Conservation (phyloP, 352 stramenopile species). For the Discostella stelligera region DNA sequence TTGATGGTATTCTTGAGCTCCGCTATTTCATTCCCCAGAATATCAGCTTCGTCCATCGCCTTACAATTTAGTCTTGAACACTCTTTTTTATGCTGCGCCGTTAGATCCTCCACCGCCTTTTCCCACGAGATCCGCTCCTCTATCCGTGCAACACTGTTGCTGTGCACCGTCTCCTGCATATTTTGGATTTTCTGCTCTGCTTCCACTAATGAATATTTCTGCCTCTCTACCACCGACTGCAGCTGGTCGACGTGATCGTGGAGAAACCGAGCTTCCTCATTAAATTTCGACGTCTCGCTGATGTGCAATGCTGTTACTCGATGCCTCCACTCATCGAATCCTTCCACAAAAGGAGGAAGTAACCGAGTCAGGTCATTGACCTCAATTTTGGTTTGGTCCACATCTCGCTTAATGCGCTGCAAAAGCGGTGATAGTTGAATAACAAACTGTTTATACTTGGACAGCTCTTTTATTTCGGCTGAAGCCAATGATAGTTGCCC, state of each 20-base stretch:
- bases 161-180: slow-evolving; percentile 16
- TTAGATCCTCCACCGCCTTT: slow-evolving; percentile 37
- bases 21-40: slow-evolving; percentile 28
- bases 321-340: slow-evolving; percentile 12
- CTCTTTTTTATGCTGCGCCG: slow-evolving; percentile 25
- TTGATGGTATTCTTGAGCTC: slow-evolving; percentile 22
- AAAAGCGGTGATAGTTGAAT: slow-evolving; percentile 10
- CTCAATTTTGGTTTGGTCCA: slow-evolving; percentile 12
- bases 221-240: not conserved
- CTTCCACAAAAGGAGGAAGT: slow-evolving; percentile 6
- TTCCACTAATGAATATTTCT: slow-evolving; percentile 4
- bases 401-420: slow-evolving; percentile 11
- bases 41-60: slow-evolving; percentile 32
- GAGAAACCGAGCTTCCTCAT: slow-evolving; percentile 11
- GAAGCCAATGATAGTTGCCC: slow-evolving; percentile 16
- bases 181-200: slow-evolving; percentile 29
- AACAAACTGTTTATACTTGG: slow-evolving; percentile 24
- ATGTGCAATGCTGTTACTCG: slow-evolving; percentile 10
- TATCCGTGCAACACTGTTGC: slow-evolving; percentile 12
- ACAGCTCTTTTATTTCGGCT: slow-evolving; percentile 22
- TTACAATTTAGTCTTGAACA: slow-evolving; percentile 15
- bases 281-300: slow-evolving; percentile 19
- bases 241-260: slow-evolving; percentile 22
- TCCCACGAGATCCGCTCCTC: slow-evolving; percentile 29
- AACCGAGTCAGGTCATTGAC: slow-evolving; percentile 14